Conservation (phyloP, 768 basidiomycete genomes). For the Cystobasidium tubakii region DNA sequence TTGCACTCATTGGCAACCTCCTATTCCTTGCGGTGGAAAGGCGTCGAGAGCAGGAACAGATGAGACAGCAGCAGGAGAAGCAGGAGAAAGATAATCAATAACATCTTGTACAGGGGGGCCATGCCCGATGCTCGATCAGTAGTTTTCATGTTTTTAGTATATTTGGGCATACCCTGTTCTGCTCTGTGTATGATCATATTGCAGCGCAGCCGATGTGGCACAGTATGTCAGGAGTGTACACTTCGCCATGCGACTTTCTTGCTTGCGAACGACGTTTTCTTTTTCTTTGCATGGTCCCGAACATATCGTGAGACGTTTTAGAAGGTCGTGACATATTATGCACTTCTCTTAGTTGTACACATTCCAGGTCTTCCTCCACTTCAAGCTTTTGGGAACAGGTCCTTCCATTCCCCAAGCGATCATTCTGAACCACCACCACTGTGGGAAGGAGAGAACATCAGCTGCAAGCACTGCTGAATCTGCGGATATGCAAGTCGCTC, state of each 20-base stretch:
- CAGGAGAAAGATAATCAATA: slow-evolving; percentile 38
- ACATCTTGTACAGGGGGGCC: not conserved
- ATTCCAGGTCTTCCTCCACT: slow-evolving; percentile 44
- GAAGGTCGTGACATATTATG: not conserved
- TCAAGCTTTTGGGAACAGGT: slow-evolving; percentile 54
- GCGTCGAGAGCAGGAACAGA: slow-evolving; percentile 42
- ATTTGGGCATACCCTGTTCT: not conserved
- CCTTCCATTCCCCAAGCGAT: slow-evolving; percentile 90
- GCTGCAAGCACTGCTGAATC: not conserved
- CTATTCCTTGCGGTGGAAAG: slow-evolving; percentile 45
- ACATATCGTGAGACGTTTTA: no score
- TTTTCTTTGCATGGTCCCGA: not conserved
- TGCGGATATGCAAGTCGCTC: not conserved
- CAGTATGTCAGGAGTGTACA: no score
- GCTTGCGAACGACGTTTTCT: not conserved
- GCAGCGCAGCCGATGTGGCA: no score
- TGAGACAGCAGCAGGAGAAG: slow-evolving; percentile 27
- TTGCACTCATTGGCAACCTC: slow-evolving; percentile 44
- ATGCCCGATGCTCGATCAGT: not conserved
- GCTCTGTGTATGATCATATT: no score
- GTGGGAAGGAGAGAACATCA: not conserved
- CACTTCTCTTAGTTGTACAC: slow-evolving; percentile 17
- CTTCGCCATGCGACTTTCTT: no score
- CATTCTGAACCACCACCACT: slow-evolving; percentile 90
- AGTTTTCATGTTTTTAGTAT: not conserved